Conservation (phyloP, 1,139 yeast genomes). For the Zygosaccharomyces pseudobailii region DNA sequence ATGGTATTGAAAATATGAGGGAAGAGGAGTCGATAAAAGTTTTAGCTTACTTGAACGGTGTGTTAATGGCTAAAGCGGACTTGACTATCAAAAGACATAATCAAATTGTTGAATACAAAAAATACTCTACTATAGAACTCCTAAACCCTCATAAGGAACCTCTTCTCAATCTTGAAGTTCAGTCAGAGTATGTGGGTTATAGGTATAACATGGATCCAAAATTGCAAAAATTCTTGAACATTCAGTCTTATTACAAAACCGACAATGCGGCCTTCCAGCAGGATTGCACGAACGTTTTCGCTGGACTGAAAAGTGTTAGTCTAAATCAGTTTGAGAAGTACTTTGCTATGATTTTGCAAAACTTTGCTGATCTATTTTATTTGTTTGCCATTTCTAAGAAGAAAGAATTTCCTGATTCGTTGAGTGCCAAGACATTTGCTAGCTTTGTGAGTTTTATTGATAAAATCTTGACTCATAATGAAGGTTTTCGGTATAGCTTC, state of each 20-base stretch:
- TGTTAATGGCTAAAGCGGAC: slow-evolving; percentile 51
- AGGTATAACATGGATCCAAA: slow-evolving; percentile 57
- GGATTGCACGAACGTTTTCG: slow-evolving; percentile 10
- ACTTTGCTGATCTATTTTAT: slow-evolving; percentile 18
- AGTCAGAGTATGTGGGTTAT: slow-evolving; percentile 68
- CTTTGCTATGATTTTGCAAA: slow-evolving; percentile 21
- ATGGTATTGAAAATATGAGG: slow-evolving; percentile 44
- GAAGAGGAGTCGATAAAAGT: slow-evolving; percentile 54
- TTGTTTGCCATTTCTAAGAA: slow-evolving; percentile 7
- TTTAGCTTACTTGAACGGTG: slow-evolving; percentile 61
- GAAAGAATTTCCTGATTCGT: slow-evolving; percentile 3
- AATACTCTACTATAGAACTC: slow-evolving; percentile 32
- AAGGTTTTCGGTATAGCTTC: slow-evolving; percentile 9
- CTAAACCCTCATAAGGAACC: slow-evolving; percentile 27
- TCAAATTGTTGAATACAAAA: slow-evolving; percentile 36
- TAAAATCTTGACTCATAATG: slow-evolving; percentile 7
- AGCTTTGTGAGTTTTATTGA: slow-evolving; percentile 12
- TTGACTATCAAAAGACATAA: slow-evolving; percentile 33
- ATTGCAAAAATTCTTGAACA: slow-evolving; percentile 51
- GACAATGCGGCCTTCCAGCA: slow-evolving; percentile 12
- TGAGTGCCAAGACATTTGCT: slow-evolving; percentile 5
- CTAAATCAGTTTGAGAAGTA: slow-evolving; percentile 17
- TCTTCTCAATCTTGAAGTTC: slow-evolving; percentile 47
- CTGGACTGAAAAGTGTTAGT: slow-evolving; percentile 16
- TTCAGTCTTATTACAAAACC: slow-evolving; percentile 33